A percentile compares a stretch with the other conserved stretches of the same genome.
Evolutionary conservation across 2,329 filamentous ascomycete species (phyloP).

Genomic region (Nigrospora oryzae): DNA sequence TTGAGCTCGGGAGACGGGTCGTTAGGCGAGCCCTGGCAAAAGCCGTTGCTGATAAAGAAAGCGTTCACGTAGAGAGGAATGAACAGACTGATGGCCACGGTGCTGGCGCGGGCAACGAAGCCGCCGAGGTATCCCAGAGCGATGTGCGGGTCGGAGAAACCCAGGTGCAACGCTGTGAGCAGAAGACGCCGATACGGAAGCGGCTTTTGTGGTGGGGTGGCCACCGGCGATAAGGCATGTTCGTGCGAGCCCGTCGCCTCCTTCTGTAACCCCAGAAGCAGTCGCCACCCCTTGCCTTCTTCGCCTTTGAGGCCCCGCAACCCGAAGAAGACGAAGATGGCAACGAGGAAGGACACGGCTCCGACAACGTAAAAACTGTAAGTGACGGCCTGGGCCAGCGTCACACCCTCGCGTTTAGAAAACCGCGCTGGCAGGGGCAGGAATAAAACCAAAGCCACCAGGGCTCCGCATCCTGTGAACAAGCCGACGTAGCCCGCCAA

Average conservation of each 20-base stretch:
- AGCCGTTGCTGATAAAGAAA: constrained; percentile 74
- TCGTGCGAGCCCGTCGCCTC: constrained; percentile 4
- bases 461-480: constrained; percentile 85
- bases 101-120: constrained; percentile 89
- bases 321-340: constrained; percentile 70
- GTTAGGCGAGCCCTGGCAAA: constrained; percentile 61
- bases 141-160: constrained; percentile 68
- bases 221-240: neutral
- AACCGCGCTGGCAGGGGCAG: constrained; percentile 81
- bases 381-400: constrained; percentile 65
- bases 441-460: constrained; percentile 75
- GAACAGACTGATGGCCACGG: constrained; percentile 90
- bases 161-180: constrained; percentile 57
- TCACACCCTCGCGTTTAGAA: constrained; percentile 59
- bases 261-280: constrained; percentile 37
- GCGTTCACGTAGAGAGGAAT: constrained; percentile 89
- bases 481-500: constrained; percentile 86
- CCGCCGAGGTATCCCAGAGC: constrained; percentile 85
- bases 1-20: constrained; percentile 69
- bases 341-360: constrained; percentile 60
- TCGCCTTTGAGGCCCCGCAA: constrained; percentile 63
- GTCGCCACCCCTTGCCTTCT: constrained; percentile 63
- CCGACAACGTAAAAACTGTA: constrained; percentile 86
- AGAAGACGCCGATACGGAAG: constrained; percentile 54
- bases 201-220: constrained; percentile 14